Base-by-base conservation (phyloP, 495 filamentous ascomycete genomes). In the Astrocystis sublimbata region DNA sequence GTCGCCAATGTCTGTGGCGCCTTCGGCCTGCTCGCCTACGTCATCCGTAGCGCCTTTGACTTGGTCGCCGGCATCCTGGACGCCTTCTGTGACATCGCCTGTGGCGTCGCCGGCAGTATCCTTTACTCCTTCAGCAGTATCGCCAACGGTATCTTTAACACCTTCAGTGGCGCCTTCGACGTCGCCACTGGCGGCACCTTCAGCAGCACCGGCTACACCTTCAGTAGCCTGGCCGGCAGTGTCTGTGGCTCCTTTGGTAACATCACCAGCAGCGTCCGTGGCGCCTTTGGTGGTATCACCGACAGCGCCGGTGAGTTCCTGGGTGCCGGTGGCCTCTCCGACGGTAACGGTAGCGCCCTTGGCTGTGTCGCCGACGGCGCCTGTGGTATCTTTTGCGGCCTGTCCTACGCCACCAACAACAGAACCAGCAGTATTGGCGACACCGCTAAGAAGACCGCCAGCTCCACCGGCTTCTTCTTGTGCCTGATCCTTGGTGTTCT, bases 61-160 rank as follows among this genome's bases (percentile, higher is more conserved):
- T 0, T 41, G 23, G 35, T 73, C 58, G 35, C 57, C 62, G 19
- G 66, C 42, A 55, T 60, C 76, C 50, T 76, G 72, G 52, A 69
- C 73, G 19, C 57, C 51, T 50, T 78, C 13, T 15, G 42, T 47
- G 17, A 38, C 52, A 23, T 35, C 54, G 3, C 58, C 47, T 2
- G n/a, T 43, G 9, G 33, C 19, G 2, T 35, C 52, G 13, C n/a
- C 31, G 10, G 31, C 43, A 28, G 5, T 41, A 35, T 17, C 31
- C 12, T 6, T 19, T 5, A 43, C 59, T 23, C 30, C 53, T 52
- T 28, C n/a, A 3, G 30, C 52, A 8, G 38, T 33, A 2, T 26
- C 53, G 35, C 3, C 35, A 6, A n/a, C 38, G 17, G 23, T 23
- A 12, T 63, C 61, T n/a, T 54, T 59, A 19, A 51, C 63, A 19